These are phyloP conservation scores for Guadua angustifolia DNA, from an alignment of 176 grass and related monocot species.

Conservation along the genomic window DNA sequence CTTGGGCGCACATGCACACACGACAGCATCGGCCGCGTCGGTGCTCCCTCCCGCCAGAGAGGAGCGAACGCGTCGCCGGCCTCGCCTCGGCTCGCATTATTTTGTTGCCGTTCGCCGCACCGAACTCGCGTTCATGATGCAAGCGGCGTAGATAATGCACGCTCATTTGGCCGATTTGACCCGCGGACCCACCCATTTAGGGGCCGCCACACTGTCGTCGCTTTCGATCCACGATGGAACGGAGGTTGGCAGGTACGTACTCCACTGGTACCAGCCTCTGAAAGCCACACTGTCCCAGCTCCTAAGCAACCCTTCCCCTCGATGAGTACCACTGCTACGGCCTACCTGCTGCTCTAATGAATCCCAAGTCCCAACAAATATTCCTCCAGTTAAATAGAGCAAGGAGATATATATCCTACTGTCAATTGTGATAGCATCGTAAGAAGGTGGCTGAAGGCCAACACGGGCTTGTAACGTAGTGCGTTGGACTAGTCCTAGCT, in stretches of 20 bases:
- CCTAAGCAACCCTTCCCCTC: neutral
- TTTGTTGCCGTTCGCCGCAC: slow-evolving; percentile 12
- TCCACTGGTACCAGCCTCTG: neutral
- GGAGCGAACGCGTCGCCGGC: neutral
- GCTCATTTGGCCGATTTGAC: slow-evolving; percentile 41
- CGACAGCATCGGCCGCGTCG: slow-evolving; percentile 45
- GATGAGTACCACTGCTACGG: neutral
- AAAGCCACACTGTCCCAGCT: neutral
- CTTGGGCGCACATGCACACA: slow-evolving; percentile 12
- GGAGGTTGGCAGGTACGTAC: neutral
- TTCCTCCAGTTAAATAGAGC: no score
- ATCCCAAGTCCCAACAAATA: no score
- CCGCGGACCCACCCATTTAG: slow-evolving; percentile 47
- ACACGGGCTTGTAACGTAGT: slow-evolving; percentile 21
- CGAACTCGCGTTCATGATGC: slow-evolving; percentile 36
- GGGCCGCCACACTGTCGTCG: slow-evolving; percentile 50
- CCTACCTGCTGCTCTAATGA: no score
- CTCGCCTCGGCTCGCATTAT: neutral
- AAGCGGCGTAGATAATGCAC: neutral
- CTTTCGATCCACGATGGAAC: slow-evolving; percentile 27
- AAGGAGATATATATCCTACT: neutral
- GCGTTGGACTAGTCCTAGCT: neutral
- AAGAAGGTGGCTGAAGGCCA: slow-evolving; percentile 31
- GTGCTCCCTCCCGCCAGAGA: slow-evolving; percentile 3
- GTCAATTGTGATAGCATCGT: slow-evolving; percentile 25